Evolutionary conservation across 208 protist genomes (phyloP), one percentile per base, ranked within the genome.

Genomic region (Acanthamoeba quina): DNA sequence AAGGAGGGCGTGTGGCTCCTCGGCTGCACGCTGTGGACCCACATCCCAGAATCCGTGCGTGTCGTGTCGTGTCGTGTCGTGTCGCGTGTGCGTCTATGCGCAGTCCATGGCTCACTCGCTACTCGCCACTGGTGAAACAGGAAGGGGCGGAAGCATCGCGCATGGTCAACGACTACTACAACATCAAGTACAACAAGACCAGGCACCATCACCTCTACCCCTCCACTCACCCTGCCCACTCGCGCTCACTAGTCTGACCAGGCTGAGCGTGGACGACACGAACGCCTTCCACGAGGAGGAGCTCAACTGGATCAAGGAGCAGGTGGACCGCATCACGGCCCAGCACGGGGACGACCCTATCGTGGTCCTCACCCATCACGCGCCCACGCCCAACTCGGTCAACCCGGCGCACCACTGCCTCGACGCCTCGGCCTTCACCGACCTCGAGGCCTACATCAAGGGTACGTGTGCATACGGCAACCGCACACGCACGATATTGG

Each of bases 201-300:
- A 80, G 70, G 70, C 29, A 47, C 37, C 37, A 41, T 2, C 37
- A 41, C 58, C 19, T 4, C 5, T 7, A 76, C n/a, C 70, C 1
- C 41, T 31, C 1, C 31, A 37, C 19, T 1, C 29, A 34, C 41
- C 34, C 0, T 80, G 9, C 11, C 29, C 34, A n/a, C 29, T 10
- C 21, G 31, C 15, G 9, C 41, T 80, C 70, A 47, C 34, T 15
- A 0, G 19, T n/a, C 7, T 80, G 24, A 4, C 56, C 49, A 62
- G 49, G 82, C 82, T 90, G n/a, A 62, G 82, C 34, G 82, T 90
- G 82, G 82, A 90, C 34, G 56, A 90, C 56, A 90, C 82, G 29
- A 90, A 90, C 54, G 58, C 49, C 29, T 70, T 90, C 17, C 82
- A 90, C 54, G 82, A 62, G 82, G 82, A 64, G n/a, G 82, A 90